phyloP scores from a whole-genome alignment of 495 filamentous ascomycete species.

The Terfezia boudieri region DNA sequence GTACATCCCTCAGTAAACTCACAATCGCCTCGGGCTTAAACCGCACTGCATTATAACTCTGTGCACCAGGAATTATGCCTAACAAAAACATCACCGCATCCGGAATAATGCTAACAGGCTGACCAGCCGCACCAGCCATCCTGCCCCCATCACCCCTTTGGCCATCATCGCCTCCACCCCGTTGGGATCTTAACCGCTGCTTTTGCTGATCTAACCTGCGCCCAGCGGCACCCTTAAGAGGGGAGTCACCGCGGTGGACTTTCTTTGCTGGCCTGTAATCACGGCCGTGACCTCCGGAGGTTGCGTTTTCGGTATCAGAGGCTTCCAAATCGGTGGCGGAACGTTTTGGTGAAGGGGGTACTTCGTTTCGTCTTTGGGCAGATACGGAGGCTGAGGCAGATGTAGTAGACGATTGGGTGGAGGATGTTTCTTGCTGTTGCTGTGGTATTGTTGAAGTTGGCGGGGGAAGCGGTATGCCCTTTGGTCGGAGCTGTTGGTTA shows the following conservation, averaged over 20 bases:
- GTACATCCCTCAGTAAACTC: slow-evolving; percentile 41
- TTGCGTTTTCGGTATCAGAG: slow-evolving; percentile 8
- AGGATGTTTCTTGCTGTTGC: background rate
- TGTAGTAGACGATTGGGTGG: background rate
- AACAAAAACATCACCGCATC: slow-evolving; percentile 60
- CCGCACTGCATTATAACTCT: slow-evolving; percentile 40
- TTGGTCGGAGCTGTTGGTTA: slow-evolving; percentile 30
- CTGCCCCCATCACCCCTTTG: slow-evolving; percentile 16
- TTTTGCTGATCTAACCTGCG: slow-evolving; percentile 62
- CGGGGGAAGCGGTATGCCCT: background rate
- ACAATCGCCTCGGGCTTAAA: slow-evolving; percentile 55
- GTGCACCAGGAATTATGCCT: slow-evolving; percentile 56
- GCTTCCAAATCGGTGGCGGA: slow-evolving; percentile 7
- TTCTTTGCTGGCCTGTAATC: slow-evolving; percentile 46
- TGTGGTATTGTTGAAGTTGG: background rate
- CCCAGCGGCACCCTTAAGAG: slow-evolving; percentile 64
- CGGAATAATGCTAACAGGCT: slow-evolving; percentile 34
- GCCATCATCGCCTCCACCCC: background rate
- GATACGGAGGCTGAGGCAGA: slow-evolving; percentile 1
- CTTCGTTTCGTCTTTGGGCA: background rate
- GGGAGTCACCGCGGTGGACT: slow-evolving; percentile 57
- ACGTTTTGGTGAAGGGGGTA: slow-evolving; percentile 10
- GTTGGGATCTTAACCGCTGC: slow-evolving; percentile 21
- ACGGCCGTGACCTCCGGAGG: background rate
- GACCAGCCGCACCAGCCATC: slow-evolving; percentile 14